Base-by-base conservation (phyloP, 139 green algal species). In the Chlorokybus atmophyticus region DNA sequence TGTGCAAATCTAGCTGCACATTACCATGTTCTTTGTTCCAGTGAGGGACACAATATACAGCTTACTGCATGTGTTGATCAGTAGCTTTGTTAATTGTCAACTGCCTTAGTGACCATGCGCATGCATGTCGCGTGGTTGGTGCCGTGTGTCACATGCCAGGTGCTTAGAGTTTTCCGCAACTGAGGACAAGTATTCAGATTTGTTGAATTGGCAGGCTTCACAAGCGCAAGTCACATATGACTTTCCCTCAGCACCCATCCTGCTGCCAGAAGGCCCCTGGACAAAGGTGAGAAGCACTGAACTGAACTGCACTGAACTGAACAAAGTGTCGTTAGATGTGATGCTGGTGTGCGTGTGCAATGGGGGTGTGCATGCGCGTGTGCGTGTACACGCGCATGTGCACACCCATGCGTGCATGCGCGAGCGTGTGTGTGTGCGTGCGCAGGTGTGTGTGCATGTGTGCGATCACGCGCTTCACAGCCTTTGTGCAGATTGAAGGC, bases 181-280 rank as follows among this genome's bases (percentile, higher is more conserved):
- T n/a, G n/a, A n/a, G n/a, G n/a, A n/a, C n/a, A n/a, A n/a, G n/a
- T n/a, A n/a, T n/a, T n/a, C n/a, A n/a, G n/a, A n/a, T n/a, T n/a
- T n/a, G n/a, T n/a, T n/a, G n/a, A n/a, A n/a, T n/a, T n/a, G n/a
- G n/a, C n/a, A n/a, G n/a, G n/a, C n/a, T n/a, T n/a, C n/a, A n/a
- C n/a, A n/a, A n/a, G n/a, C n/a, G n/a, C n/a, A n/a, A n/a, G n/a
- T n/a, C n/a, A n/a, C n/a, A n/a, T n/a, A n/a, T n/a, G n/a, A n/a
- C 26, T 88, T 96, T 30, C 79, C 81, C 14, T 70, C 77, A 3
- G 81, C 85, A 1, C 87, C 88, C 19, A 86, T 93, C 48, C 77
- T 93, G 0, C 84, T 96, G n/a, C 84, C 87, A 0, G 66, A 86
- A 19, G 89, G 88, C 0, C 66, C 78, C 14, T 95, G 88, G 88